Base-by-base conservation (phyloP, 2,329 filamentous ascomycete species). In the Pseudopyricularia cyperi region DNA sequence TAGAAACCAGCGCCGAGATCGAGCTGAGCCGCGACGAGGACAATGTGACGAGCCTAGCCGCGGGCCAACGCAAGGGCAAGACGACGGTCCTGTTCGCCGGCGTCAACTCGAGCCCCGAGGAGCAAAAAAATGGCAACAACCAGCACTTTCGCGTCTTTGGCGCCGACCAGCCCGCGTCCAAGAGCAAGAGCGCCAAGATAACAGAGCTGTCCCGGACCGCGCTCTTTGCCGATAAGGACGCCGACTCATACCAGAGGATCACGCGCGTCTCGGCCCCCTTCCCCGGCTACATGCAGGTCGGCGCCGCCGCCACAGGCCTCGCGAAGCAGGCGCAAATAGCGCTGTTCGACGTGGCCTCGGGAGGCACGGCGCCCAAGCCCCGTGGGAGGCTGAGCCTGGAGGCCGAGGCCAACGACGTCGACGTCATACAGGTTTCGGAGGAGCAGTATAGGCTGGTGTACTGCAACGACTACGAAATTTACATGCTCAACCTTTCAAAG, bases 11-110 rank as follows among this genome's bases (percentile, higher is more conserved):
- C 58, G 79, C 82, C 57, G 87, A 95, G 59, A 74, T 91, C 61
- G 82, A 89, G 54, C 80, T 95, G 48, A 86, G 86, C 55, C 77
- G 81, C 59, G 81, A 90, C 62, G 90, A 96, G 70, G 91, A 97
- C 68, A 94, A 86, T 53, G 87, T 95, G 54, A 89, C 85, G 57
- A 90, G 86, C 52, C 74, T 96, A 49, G 88, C 82, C 42, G 82
- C 88, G 57, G 76, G 70, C 4, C 48, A 37, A 62, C 76, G 61
- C 66, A 77, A 71, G 67, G 72, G 71, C 50, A 82, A 75, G 60
- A 70, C 63, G 50, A 77, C 78, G 6, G 64, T 77, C 42, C 68
- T 80, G 7, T 82, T 87, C 57, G 87, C 89, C 26, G 89, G 89
- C 52, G 83, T 95, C 69, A 96, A 95, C 66, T 89, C 88, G 54